Conservation (phyloP, 1,139 yeast genomes). For the Diutina siamensis region DNA sequence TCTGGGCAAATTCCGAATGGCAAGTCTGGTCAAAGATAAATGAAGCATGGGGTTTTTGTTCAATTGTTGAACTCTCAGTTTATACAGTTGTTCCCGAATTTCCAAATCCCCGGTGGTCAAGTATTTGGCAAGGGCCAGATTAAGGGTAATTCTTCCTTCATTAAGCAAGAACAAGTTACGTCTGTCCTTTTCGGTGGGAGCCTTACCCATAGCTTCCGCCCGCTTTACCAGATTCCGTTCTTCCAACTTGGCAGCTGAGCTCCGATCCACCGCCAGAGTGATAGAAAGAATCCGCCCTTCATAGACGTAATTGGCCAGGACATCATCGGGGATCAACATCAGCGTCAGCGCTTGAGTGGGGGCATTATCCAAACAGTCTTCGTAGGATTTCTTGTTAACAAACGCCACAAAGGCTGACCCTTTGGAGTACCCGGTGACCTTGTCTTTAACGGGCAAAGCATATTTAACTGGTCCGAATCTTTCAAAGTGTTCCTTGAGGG, state of each 20-base stretch:
- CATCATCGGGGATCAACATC: constrained; percentile 83
- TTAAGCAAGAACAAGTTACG: constrained; percentile 78
- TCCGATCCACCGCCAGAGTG: constrained; percentile 78
- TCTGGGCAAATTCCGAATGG: constrained; percentile 87
- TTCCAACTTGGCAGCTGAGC: constrained; percentile 66
- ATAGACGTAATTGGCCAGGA: constrained; percentile 75
- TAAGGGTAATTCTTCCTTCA: constrained; percentile 84
- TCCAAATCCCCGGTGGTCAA: constrained; percentile 69
- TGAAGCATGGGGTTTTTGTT: constrained; percentile 86
- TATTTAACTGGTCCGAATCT: constrained; percentile 83
- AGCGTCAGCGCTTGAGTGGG: constrained; percentile 73
- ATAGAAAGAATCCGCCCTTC: constrained; percentile 86
- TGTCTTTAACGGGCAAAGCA: constrained; percentile 89
- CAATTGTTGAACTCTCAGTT: constrained; percentile 79
- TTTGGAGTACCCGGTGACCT: constrained; percentile 71
- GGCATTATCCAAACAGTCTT: constrained; percentile 62
- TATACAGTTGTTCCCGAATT: constrained; percentile 78
- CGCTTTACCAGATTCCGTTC: constrained; percentile 67
- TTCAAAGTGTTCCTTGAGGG: constrained; percentile 64
- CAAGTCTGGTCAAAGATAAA: constrained; percentile 84
- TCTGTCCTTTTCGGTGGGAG: constrained; percentile 69
- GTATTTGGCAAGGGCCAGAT: constrained; percentile 65
- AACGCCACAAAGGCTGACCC: constrained; percentile 97
- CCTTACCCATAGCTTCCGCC: constrained; percentile 67
- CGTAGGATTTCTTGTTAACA: constrained; percentile 45